phyloP scores from a whole-genome alignment of 2,329 filamentous ascomycete genomes.

The Sporothrix pallida region DNA sequence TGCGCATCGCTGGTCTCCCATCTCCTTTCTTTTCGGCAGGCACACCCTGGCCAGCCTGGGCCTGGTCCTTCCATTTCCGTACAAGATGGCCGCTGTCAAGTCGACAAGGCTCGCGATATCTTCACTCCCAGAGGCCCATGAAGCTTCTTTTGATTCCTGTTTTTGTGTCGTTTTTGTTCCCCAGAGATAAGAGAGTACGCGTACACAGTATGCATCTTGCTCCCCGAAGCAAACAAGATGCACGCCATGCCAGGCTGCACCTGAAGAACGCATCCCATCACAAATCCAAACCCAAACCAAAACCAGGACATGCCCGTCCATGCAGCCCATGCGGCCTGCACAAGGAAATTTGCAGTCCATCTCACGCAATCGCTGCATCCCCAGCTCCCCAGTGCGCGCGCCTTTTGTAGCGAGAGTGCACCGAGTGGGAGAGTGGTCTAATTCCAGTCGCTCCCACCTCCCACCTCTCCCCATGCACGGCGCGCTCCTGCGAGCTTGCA shows the following conservation, averaged over 20 bases:
- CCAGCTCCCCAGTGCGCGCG: slow-evolving; percentile 18
- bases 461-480: slow-evolving; percentile 13
- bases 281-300: neutral
- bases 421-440: slow-evolving; percentile 6
- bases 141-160: neutral
- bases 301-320: slow-evolving; percentile 4
- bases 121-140: neutral
- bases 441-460: slow-evolving; percentile 25
- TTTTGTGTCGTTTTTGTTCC: neutral
- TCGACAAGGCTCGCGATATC: no score
- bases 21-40: slow-evolving; percentile 6
- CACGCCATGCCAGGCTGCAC: slow-evolving; percentile 10
- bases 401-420: no score
- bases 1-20: neutral
- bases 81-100: no score
- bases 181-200: slow-evolving; percentile 1
- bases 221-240: slow-evolving; percentile 1
- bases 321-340: slow-evolving; percentile 11
- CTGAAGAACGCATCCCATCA: neutral
- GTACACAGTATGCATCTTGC: slow-evolving; percentile 2
- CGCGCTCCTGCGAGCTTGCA: slow-evolving; percentile 20
- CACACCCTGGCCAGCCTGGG: neutral
- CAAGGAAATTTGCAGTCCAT: slow-evolving; percentile 14
- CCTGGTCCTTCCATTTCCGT: no score
- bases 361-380: slow-evolving; percentile 18